These are phyloP conservation scores for Cryptosporidium tyzzeri DNA, from an alignment of 169 alveolate species.

Conservation along the genomic window DNA sequence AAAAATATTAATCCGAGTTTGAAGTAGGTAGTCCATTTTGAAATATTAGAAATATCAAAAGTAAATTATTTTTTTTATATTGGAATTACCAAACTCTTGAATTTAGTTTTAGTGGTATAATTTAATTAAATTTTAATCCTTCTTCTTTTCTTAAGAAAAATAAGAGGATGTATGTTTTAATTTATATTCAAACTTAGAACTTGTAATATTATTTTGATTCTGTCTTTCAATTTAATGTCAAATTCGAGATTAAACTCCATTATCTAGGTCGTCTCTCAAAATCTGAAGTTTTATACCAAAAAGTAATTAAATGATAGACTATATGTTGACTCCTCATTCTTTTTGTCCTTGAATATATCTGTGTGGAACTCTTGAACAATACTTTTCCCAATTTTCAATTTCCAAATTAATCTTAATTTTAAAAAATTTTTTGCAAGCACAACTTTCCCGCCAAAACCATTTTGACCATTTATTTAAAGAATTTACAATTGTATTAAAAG, in stretches of 20 bases:
- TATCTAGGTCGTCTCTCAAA: not conserved
- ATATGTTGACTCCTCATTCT: not conserved
- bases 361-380: not conserved
- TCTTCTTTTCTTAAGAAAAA: no score
- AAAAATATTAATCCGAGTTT: not conserved
- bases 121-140: no score
- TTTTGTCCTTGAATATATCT: not conserved
- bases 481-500: not conserved
- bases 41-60: no score
- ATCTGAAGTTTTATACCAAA: no score
- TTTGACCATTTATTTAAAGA: not conserved
- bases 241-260: no score
- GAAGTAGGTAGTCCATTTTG: not conserved
- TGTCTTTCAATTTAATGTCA: not conserved
- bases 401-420: no score
- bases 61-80: no score
- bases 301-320: no score
- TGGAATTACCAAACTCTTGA: not conserved
- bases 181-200: no score
- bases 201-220: no score
- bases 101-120: not conserved
- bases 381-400: no score
- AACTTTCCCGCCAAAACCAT: not conserved
- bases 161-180: not conserved
- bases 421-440: not conserved